Base-by-base conservation (phyloP, 768 basidiomycete species). In the Cytidiella melzeri region DNA sequence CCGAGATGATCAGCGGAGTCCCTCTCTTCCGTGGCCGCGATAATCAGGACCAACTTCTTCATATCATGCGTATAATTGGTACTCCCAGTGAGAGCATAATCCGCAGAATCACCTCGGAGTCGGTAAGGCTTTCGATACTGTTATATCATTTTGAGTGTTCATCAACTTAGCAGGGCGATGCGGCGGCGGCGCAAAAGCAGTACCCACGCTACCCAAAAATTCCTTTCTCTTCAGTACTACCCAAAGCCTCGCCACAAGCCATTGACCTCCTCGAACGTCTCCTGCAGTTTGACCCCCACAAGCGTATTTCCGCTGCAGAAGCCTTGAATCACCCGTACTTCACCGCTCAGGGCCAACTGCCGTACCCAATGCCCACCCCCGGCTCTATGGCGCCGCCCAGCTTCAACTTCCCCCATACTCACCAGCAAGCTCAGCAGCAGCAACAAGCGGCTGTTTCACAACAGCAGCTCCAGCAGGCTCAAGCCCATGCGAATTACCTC, bases 1-100 rank as follows among this genome's bases (percentile, higher is more conserved):
- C 96, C 18, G 96, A 99, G 69, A 98, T 99, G 95, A 98, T 99
- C 52, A 85, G 90, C 18, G 96, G 96, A 1, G 87, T 93, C 4
- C 96, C 96, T 23, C 77, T 99, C 24, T 99, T 99, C 76, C 78
- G 95, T 55, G 96, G 96, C 19, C 75, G 95, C 54, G 96, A 98
- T 65, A 97, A 97, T 61, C 87, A 93, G 56, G 96, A 99, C 66
- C 96, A 99, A 64, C 73, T 99, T n/a, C 75, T 92, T 40, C 92
- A 95, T 60, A 99, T 99, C 63, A 94, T 98, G 84, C 80, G 93
- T 60, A 90, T 98, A 43, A 81, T 98, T 51, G 96, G 96, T 12
- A 98, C 95, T 0, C 96, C 96, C 2, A 84, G 87, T 50, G 92
- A 97, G 43, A 77, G 83, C 15, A 85, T 87, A 21, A 75, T 98